These are phyloP conservation scores for Aspergillus sparsus DNA, from an alignment of 495 filamentous ascomycete genomes.

Conservation along the genomic window DNA sequence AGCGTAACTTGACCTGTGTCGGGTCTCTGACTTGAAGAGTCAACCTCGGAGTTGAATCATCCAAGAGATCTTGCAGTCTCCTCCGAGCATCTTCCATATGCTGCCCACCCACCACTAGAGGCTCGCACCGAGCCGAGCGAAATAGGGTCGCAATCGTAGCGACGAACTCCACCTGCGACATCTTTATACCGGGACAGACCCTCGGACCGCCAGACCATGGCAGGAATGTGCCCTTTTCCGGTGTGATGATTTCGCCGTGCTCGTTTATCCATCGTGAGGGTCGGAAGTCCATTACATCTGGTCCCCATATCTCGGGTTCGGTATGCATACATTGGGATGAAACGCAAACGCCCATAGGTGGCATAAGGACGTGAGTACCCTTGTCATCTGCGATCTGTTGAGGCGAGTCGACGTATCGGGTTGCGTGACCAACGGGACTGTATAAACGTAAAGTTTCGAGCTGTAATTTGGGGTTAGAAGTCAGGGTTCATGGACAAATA, in stretches of 20 bases:
- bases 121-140: constrained; percentile 21
- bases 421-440: constrained; percentile 42
- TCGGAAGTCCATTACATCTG: constrained; percentile 44
- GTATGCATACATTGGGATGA: constrained; percentile 39
- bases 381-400: constrained; percentile 27
- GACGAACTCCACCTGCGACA: constrained; percentile 57
- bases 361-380: constrained; percentile 30
- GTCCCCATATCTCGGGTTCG: constrained; percentile 46
- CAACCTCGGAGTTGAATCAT: constrained; percentile 4
- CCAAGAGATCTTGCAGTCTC: background rate
- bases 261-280: constrained; percentile 49
- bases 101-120: constrained; percentile 1
- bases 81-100: background rate
- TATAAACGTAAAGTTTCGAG: constrained; percentile 56
- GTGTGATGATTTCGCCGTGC: constrained; percentile 27
- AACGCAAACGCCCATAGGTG: constrained; percentile 34
- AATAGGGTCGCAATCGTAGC: constrained; percentile 48
- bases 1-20: constrained; percentile 6
- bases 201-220: constrained; percentile 52
- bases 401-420: constrained; percentile 37
- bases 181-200: constrained; percentile 53
- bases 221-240: constrained; percentile 40
- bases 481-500: background rate
- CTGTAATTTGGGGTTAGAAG: constrained; percentile 21
- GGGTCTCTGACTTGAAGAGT: constrained; percentile 7